Base-by-base conservation (phyloP, 768 basidiomycete genomes). In the Mycena polygramma region DNA sequence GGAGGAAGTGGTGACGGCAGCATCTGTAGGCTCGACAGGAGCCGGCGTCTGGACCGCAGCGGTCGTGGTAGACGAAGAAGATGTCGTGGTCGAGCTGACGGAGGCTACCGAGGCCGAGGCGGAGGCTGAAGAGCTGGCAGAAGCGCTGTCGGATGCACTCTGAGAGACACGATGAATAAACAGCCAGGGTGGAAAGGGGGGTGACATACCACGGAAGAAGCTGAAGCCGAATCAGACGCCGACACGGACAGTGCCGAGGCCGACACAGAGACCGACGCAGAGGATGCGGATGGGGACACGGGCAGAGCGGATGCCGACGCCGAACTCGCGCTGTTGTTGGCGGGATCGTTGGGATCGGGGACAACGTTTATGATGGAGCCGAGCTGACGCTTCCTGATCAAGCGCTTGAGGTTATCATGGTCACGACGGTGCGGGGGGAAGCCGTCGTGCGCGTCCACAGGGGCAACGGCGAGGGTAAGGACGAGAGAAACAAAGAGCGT, bases 401-500 rank as follows among this genome's bases (percentile, higher is more conserved):
- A 80, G 75, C 93, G 91, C 75, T 89, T 88, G 75, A 90, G 80
- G 75, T 82, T 82, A 59, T 75, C 83, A 80, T 92, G 90, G 79
- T 87, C 87, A 73, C 88, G 88, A 59, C 84, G 89, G 43, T 80
- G 80, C 26, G 73, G 70, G 37, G 79, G 81, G 70, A 82, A 80
- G 68, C 30, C 30, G 30, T 83, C 77, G 65, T 85, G 81, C 76
- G 88, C 87, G 66, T 87, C 82, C 53, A 85, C 81, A 70, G 84
- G 79, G 73, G 85, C 77, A 75, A 88, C 75, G 66, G 85, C 81
- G 78, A 91, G 79, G 78, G 87, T 79, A 77, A 93, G 76, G 72
- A 88, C 83, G 76, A 90, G 73, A 78, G 80, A 87, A 77, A 89
- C 83, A 87, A 94, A 77, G 86, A 94, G 84, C 75, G 91, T 88